Evolutionary conservation across 768 basidiomycete species (phyloP), one percentile per base, ranked within the genome.

Genomic region (Russula foetens): DNA sequence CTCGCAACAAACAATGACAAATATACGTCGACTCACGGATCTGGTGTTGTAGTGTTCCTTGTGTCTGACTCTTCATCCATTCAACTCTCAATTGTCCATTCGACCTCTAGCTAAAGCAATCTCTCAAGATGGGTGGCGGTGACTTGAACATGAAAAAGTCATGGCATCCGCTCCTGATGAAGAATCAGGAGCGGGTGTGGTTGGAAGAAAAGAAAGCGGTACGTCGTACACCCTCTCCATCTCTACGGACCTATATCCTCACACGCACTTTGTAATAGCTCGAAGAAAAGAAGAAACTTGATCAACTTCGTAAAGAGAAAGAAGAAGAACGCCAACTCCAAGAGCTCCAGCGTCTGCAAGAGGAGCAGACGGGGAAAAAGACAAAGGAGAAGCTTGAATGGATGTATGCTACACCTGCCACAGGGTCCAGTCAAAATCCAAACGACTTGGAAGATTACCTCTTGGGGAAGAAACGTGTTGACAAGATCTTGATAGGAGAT

Each of bases 131-230:
- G 95, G 95, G 95, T 84, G 94, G 95, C 60, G 95, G 90, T 63
- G 95, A 98, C 74, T 80, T 98, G 72, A 98, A 98, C 71, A 98
- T 98, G 95, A 97, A 91, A 76, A 96, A 97, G 82, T 94, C 92
- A 65, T 98, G 95, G 95, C 95, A 98, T 73, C 95, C 95, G 82
- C 86, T 94, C 81, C 90, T 96, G 75, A 75, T 97, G 74, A 93
- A 92, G 72, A 96, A 96, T 76, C 96, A 98, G 86, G 92, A 96
- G 85, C 85, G 90, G 83, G 97, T 98, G 69, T 98, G 97, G 96
- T 81, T 98, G 58, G 90, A 96, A 74, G 97, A 99, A 75, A 94
- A 96, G 83, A 88, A 91, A 71, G 93, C 94, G 56, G 92, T 92
- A 71, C 68, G 90, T 80, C 17, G 19, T 47, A 8, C 28, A 38